Base-by-base conservation (phyloP, 176 grass and related monocot species). In the Aegilops sharonensis region DNA sequence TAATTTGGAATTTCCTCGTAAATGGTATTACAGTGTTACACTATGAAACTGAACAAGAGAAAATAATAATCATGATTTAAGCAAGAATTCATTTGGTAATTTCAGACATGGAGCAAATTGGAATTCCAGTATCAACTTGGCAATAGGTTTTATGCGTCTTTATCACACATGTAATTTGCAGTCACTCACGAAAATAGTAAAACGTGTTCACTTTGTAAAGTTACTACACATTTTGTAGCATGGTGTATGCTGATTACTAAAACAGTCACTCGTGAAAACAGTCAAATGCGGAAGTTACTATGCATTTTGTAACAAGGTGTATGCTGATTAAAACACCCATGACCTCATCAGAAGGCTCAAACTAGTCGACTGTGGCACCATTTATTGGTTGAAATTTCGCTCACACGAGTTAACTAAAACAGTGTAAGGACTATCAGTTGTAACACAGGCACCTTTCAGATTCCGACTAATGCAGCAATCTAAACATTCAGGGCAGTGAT, bases 191-290 rank as follows among this genome's bases (percentile, higher is more conserved):
- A 78, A 45, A 45, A 12, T 45, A 45, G 43, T 45, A 45, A 45
- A 83, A 75, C 5, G 1, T 47, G 24, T 72, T 64, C 37, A 17
- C 52, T 56, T 37, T 48, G 3, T 70, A 36, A 50, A 72, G 23
- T 15, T 18, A 9, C 0, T 12, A 75, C 21, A 60, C 13, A 37
- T 68, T 62, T 81, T 50, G 45, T 75, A 61, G 2, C 18, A 36
- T 27, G 27, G 17, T 50, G 9, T 47, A 42, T 73, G 31, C 4
- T 80, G 42, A 11, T 57, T 40, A 39, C 37, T 9, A 70, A 69
- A 72, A 64, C 52, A 90, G 12, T 10, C 47, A 80, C 65, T 91
- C 32, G 57, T 12, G 34, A 72, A 45, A 65, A 79, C 43, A 79
- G 21, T 30, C 3, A 87, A 83, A 80, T 5, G 0, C 37, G 20